A percentile compares a stretch with the other conserved stretches of the same genome.
Evolutionary conservation across 768 basidiomycete genomes (phyloP).

Genomic region (Kwoniella newhampshirensis): DNA sequence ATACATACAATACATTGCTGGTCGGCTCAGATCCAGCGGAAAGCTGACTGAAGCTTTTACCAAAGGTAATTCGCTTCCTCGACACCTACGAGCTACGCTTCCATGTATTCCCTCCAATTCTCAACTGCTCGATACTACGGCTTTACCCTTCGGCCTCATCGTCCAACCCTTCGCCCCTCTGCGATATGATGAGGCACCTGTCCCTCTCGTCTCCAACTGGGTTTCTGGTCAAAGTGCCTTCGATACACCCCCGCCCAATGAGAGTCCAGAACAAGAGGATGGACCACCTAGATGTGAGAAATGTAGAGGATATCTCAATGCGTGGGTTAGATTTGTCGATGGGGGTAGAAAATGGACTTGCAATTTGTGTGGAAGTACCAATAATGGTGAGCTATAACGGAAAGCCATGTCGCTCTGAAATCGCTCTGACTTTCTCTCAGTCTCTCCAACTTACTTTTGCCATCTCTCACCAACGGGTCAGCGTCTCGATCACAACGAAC

Average conservation of each 20-base stretch:
- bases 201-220: conserved; percentile 71
- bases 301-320: conserved; percentile 89
- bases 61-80: conserved; percentile 83
- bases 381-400: conserved; percentile 82
- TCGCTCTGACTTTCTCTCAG: conserved; percentile 55
- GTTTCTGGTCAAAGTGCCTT: conserved; percentile 37
- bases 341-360: conserved; percentile 87
- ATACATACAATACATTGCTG: not conserved
- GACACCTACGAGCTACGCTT: conserved; percentile 82
- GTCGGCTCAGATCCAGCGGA: not conserved
- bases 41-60: not conserved
- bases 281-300: conserved; percentile 81
- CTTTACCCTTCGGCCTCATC: conserved; percentile 77
- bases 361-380: conserved; percentile 80
- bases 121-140: conserved; percentile 74
- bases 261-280: conserved; percentile 55
- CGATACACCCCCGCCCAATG: conserved; percentile 14
- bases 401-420: not conserved
- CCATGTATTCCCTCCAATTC: conserved; percentile 82
- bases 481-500: conserved; percentile 73
- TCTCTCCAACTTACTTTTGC: conserved; percentile 77
- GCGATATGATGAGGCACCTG: conserved; percentile 66
- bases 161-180: conserved; percentile 87
- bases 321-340: conserved; percentile 82
- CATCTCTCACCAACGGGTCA: conserved; percentile 74